Evolutionary conservation across 352 stramenopile species (phyloP).

Genomic region (Phytophthora fragariae): DNA sequence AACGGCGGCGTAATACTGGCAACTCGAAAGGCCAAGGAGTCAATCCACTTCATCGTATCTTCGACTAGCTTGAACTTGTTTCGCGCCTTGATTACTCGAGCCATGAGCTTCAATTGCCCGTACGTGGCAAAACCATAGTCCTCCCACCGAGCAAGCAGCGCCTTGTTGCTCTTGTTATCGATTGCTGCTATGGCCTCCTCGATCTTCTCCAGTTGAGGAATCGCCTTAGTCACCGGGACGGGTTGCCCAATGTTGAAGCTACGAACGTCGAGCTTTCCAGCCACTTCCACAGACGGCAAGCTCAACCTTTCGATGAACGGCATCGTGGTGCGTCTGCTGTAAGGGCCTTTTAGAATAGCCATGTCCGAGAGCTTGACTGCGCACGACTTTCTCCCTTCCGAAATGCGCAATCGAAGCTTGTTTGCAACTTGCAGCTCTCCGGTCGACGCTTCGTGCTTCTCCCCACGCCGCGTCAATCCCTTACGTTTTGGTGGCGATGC

Average conservation of each 20-base stretch:
- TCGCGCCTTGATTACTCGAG: neutral
- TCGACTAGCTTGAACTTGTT: too few relatives aligned
- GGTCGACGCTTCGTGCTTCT: neutral
- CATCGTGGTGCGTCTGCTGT: neutral
- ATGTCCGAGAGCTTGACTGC: neutral
- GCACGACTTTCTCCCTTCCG: neutral
- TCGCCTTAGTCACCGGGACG: neutral
- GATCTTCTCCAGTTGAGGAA: constrained; percentile 2
- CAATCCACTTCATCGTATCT: constrained; percentile 4
- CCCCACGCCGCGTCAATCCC: too few relatives aligned
- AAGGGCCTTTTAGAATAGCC: neutral
- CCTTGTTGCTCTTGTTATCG: neutral
- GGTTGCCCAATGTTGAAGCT: constrained; percentile 2
- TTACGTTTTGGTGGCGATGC: too few relatives aligned
- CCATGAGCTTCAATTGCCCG: constrained; percentile 1
- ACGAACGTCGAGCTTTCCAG: neutral
- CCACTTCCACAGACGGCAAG: neutral
- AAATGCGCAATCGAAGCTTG: neutral
- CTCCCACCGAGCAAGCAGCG: neutral
- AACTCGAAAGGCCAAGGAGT: neutral
- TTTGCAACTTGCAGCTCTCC: neutral
- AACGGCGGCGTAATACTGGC: neutral
- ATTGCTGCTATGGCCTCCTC: neutral
- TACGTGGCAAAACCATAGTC: constrained; percentile 7
- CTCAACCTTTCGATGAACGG: neutral